Evolutionary conservation across 2,329 filamentous ascomycete species (phyloP), one percentile per base, ranked within the genome.

Genomic region (Sporothrix inflata): DNA sequence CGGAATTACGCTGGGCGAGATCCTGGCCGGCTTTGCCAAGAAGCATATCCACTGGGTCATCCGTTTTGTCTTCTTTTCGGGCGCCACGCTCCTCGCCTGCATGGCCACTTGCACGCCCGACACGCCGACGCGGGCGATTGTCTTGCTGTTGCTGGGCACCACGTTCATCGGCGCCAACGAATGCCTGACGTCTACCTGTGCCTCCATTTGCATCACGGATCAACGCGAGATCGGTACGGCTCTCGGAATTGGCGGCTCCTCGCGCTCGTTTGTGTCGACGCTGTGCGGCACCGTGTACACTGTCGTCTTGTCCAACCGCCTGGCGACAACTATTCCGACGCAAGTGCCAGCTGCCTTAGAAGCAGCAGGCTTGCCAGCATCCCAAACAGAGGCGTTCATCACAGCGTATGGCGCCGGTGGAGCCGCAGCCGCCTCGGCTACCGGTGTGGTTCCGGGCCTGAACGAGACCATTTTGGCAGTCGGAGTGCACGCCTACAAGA

Each of bases 151-250:
- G 3, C 60, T 80, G n/a, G 79, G 79, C n/a, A 77, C 77, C 40
- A 80, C 80, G 74, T 78, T 79, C 51, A 77, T 81, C 71, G 80
- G 81, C 42, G 81, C 79, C 78, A 76, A 77, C 49, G 81, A 82
- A 72, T 78, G 77, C 14, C 74, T 80, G n/a, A 77, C 78, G 42
- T 79, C 82, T 71, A 78, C 78, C 12, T 78, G 80, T 45, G 78
- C 79, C 19, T 81, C 79, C 1, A 76, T 81, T 4, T 76, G 77
- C 1, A 79, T 78, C 19, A 78, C 78, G 57, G 78, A 81, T 51
- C 80, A 82, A 76, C 74, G 71, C 19, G 78, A 80, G 65, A 76
- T 82, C 21, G 80, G 80, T 7, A 79, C 77, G n/a, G 78, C 79
- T 1, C 76, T 77, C 24, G 81, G 80, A n/a, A 73, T 81, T 19